A percentile compares a stretch with the other conserved stretches of the same genome.
Conservation (phyloP, 768 basidiomycete species). For the Rhizopogon sp. region DNA sequence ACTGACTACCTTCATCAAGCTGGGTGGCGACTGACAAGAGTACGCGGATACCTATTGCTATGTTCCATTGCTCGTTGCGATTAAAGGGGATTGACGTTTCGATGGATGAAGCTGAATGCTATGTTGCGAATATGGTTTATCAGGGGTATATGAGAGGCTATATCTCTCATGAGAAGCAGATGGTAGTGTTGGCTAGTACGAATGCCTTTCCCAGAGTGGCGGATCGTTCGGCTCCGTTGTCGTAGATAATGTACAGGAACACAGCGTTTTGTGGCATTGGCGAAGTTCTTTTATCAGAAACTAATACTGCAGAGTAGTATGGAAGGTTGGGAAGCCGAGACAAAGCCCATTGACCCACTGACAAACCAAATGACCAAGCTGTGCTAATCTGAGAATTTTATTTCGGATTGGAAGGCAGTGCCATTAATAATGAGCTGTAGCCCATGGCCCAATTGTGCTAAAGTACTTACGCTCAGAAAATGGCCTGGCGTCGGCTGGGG, state of each 20-base stretch:
- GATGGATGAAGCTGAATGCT: slow-evolving; percentile 85
- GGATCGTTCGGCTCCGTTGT: slow-evolving; percentile 53
- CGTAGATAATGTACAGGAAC: background rate
- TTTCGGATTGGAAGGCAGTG: too few relatives aligned
- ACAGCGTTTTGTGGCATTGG: background rate
- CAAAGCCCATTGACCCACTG: too few relatives aligned
- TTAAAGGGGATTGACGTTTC: slow-evolving; percentile 68
- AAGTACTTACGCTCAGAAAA: too few relatives aligned
- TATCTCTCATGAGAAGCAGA: slow-evolving; percentile 93
- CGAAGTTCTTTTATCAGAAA: background rate
- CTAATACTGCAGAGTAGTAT: too few relatives aligned
- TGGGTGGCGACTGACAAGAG: slow-evolving; percentile 76
- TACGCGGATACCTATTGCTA: slow-evolving; percentile 73
- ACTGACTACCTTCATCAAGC: slow-evolving; percentile 32
- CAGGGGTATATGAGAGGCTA: slow-evolving; percentile 92
- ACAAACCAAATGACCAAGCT: too few relatives aligned
- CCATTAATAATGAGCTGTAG: too few relatives aligned
- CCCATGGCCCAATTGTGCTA: too few relatives aligned
- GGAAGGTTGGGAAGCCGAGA: too few relatives aligned
- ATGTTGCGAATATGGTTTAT: slow-evolving; percentile 93
- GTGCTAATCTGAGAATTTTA: too few relatives aligned
- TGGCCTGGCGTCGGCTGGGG: too few relatives aligned
- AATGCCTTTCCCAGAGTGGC: slow-evolving; percentile 78
- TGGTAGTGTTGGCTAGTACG: slow-evolving; percentile 79
- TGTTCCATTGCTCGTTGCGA: slow-evolving; percentile 74